phyloP scores from a whole-genome alignment of 2,329 filamentous ascomycete species.

The Ilyonectria mors-panacis region DNA sequence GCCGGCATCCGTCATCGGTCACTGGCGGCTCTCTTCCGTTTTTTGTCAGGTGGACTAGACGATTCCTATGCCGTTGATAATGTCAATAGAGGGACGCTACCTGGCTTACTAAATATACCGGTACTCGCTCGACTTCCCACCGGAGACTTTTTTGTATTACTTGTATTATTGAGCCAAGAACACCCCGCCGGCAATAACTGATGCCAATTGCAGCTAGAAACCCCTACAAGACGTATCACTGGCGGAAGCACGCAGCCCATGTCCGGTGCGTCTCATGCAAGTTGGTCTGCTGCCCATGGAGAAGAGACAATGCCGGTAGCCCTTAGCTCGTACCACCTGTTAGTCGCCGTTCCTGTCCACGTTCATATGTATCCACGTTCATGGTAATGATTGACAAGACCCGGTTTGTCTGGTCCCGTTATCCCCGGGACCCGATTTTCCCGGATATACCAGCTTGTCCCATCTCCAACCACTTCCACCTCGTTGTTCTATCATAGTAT shows the following conservation, averaged over 20 bases:
- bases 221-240: too few relatives aligned
- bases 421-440: slow-evolving; percentile 15
- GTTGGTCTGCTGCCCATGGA: neutral
- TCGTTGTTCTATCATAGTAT: neutral
- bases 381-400: neutral
- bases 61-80: neutral
- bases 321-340: slow-evolving; percentile 3
- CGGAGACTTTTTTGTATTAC: neutral
- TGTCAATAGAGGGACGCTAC: neutral
- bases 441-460: slow-evolving; percentile 17
- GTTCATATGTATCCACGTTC: too few relatives aligned
- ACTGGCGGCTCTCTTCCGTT: neutral
- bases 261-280: slow-evolving; percentile 3
- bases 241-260: neutral
- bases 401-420: neutral
- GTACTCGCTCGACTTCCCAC: neutral
- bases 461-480: neutral
- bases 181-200: neutral
- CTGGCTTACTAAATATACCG: neutral
- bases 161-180: neutral
- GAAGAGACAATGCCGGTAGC: slow-evolving; percentile 7
- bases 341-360: neutral
- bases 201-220: too few relatives aligned
- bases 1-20: neutral
- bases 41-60: neutral